Evolutionary conservation across 306 rosid species (phyloP).

Genomic region (Chamaecrista fasciculata): DNA sequence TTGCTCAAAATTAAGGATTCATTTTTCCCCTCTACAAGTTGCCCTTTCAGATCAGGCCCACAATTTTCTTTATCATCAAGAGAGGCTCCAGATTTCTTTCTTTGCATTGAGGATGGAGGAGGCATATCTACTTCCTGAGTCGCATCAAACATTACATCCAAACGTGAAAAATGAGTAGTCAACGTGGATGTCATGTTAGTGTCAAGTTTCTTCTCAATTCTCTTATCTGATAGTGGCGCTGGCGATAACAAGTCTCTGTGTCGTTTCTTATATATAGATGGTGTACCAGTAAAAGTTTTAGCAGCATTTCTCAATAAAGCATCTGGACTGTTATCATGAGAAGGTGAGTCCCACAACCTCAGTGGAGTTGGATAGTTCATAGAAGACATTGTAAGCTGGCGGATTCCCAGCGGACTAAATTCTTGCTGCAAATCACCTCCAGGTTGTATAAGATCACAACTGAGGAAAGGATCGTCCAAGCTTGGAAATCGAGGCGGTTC

Average conservation of each 20-base stretch:
- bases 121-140: slow-evolving; percentile 34
- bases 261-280: slow-evolving; percentile 92
- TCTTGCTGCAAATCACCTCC: slow-evolving; percentile 92
- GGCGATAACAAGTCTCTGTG: slow-evolving; percentile 80
- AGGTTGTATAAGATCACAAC: slow-evolving; percentile 88
- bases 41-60: slow-evolving; percentile 30
- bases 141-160: slow-evolving; percentile 76
- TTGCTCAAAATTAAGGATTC: slow-evolving; percentile 27
- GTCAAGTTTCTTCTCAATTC: slow-evolving; percentile 74
- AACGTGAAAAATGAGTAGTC: slow-evolving; percentile 66
- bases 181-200: slow-evolving; percentile 57
- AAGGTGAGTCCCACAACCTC: slow-evolving; percentile 91
- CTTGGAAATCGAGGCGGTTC: slow-evolving; percentile 98
- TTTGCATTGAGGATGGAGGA: slow-evolving; percentile 47
- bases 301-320: slow-evolving; percentile 87
- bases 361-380: slow-evolving; percentile 86
- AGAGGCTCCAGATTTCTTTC: slow-evolving; percentile 29
- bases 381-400: slow-evolving; percentile 90
- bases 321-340: slow-evolving; percentile 71
- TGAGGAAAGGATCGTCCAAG: slow-evolving; percentile 86
- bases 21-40: slow-evolving; percentile 33
- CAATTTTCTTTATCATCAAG: slow-evolving; percentile 58
- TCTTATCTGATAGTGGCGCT: slow-evolving; percentile 86
- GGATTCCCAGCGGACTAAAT: slow-evolving; percentile 95
- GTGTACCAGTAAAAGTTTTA: slow-evolving; percentile 80